phyloP scores from a whole-genome alignment of 1,139 yeast genomes.

The Saccharomycopsis hybrid region DNA sequence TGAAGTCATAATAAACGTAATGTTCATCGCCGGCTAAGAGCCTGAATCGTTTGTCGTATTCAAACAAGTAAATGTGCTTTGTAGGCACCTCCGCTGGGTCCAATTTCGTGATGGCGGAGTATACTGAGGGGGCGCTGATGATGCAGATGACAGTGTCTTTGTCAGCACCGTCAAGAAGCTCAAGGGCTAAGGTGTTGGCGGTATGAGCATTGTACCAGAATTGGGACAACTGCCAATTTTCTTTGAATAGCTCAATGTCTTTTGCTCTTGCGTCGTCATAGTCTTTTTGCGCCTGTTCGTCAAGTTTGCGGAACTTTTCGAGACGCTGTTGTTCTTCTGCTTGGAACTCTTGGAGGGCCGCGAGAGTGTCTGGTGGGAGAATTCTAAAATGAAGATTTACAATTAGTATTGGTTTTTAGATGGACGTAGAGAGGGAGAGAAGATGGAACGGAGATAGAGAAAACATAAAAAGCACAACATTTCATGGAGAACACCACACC shows the following conservation, averaged over 20 bases:
- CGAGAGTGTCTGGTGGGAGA: constrained; percentile 66
- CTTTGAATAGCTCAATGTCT: constrained; percentile 65
- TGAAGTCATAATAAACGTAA: constrained; percentile 71
- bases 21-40: constrained; percentile 61
- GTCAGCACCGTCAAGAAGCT: constrained; percentile 70
- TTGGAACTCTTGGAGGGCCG: constrained; percentile 69
- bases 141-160: constrained; percentile 63
- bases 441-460: too few relatives aligned
- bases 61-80: constrained; percentile 63
- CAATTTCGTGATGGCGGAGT: constrained; percentile 64
- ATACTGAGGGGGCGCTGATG: constrained; percentile 88
- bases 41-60: constrained; percentile 70
- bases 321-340: constrained; percentile 57
- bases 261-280: constrained; percentile 30
- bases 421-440: too few relatives aligned
- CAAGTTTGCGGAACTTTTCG: constrained; percentile 53
- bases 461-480: too few relatives aligned
- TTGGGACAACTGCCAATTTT: constrained; percentile 92
- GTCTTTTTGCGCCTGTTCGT: constrained; percentile 49
- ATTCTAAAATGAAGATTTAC: too few relatives aligned
- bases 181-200: constrained; percentile 59
- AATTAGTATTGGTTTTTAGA: too few relatives aligned
- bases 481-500: constrained; percentile 1
- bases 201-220: constrained; percentile 81
- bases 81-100: constrained; percentile 29